These are phyloP conservation scores for Dipodascopsis uninucleata DNA, from an alignment of 805 yeast genomes.

Conservation along the genomic window DNA sequence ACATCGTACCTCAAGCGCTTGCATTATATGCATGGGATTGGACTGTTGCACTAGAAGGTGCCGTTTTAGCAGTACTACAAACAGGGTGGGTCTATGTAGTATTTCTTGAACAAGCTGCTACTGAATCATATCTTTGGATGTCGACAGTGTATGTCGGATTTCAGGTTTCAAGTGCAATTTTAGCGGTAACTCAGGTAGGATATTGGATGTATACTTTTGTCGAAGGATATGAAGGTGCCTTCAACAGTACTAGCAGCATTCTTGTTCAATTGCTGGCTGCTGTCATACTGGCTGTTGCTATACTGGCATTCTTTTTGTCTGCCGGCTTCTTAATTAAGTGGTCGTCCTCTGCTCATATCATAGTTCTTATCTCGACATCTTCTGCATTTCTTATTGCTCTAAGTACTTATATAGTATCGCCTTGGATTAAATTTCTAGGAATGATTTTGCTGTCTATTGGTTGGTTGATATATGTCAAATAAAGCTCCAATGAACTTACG, in stretches of 20 bases:
- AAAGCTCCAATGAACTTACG: too few species aligned
- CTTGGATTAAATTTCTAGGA: constrained; percentile 7
- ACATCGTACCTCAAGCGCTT: constrained; percentile 18
- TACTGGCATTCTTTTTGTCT: constrained; percentile 13
- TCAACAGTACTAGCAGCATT: constrained; percentile 5
- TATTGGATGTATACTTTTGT: constrained; percentile 2
- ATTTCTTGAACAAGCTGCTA: constrained; percentile 23
- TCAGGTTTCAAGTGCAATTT: constrained; percentile 8
- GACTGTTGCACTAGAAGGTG: constrained; percentile 15
- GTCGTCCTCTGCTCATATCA: constrained; percentile 23
- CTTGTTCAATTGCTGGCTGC: background rate
- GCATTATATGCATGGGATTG: constrained; percentile 21
- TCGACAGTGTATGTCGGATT: constrained; percentile 24
- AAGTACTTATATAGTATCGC: constrained; percentile 1
- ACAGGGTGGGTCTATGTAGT: constrained; percentile 18
- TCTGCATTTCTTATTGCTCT: constrained; percentile 14
- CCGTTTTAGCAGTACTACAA: constrained; percentile 20
- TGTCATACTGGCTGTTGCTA: constrained; percentile 5
- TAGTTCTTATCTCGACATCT: constrained; percentile 24
- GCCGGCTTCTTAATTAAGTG: constrained; percentile 23
- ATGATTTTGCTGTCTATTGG: constrained; percentile 5
- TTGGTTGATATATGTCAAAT: constrained; percentile 22
- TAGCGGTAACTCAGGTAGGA: constrained; percentile 5
- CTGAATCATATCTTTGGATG: constrained; percentile 24
- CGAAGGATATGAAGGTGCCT: constrained; percentile 5